These are phyloP conservation scores for Phlebiopsis flavidoalba DNA, from an alignment of 768 basidiomycete genomes.

Conservation along the genomic window DNA sequence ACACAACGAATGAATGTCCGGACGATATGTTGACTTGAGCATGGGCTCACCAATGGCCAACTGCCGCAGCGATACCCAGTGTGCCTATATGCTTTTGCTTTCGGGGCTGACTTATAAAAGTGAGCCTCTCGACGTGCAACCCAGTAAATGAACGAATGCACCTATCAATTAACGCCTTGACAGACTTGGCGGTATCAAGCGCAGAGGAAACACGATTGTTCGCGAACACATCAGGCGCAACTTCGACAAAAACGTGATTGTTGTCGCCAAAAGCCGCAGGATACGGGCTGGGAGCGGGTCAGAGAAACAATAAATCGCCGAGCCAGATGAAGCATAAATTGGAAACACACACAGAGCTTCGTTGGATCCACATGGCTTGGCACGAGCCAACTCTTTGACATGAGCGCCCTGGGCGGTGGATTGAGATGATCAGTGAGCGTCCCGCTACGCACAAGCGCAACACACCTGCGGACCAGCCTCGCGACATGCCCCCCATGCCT, in stretches of 20 bases:
- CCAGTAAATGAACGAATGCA: not conserved
- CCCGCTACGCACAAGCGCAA: not conserved
- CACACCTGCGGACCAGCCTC: conserved; percentile 8
- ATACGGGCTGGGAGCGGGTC: conserved; percentile 18
- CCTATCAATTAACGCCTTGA: conserved; percentile 1
- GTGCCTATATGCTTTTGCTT: conserved; percentile 6
- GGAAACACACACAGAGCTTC: conserved; percentile 23
- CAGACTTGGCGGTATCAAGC: conserved; percentile 17
- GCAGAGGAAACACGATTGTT: conserved; percentile 22
- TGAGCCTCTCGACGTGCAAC: not conserved
- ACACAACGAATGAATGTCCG: not conserved
- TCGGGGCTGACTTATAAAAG: not conserved
- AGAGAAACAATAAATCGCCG: conserved; percentile 19
- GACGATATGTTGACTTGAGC: not conserved
- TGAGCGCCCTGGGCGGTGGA: conserved; percentile 21
- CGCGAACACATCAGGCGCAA: conserved; percentile 25
- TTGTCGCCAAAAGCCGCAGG: conserved; percentile 25
- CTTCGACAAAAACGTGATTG: conserved; percentile 28
- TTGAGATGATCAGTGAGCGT: not conserved
- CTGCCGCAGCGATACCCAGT: not conserved
- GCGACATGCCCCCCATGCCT: conserved; percentile 3
- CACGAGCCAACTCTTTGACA: conserved; percentile 25
- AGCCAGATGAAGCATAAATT: conserved; percentile 19
- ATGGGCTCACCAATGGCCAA: conserved; percentile 15
- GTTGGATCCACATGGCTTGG: conserved; percentile 16